Evolutionary conservation across 768 basidiomycete genomes (phyloP), one percentile per base, ranked within the genome.

Genomic region (Suillus cothurnatus): DNA sequence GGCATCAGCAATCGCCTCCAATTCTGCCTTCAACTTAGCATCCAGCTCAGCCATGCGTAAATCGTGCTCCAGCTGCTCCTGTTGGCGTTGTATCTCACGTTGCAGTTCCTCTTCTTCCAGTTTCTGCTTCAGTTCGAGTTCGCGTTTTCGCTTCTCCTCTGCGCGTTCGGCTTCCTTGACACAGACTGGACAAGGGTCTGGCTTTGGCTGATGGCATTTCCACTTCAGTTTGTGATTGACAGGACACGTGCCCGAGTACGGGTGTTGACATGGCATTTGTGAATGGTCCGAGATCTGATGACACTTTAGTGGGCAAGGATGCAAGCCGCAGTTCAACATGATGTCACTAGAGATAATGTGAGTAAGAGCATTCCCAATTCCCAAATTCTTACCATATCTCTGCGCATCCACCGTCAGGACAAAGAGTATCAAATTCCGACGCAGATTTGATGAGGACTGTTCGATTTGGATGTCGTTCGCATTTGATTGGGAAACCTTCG

Each of bases 401-500:
- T 3, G 66, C 73, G 65, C 89, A 91, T 3, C 89, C 89, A 11
- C 90, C 89, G 59, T 88, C 88, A 0, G 88, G 89, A 65, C 81
- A 81, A 26, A 80, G 61, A 17, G 63, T 64, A 11, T 86, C 82
- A 56, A 91, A 91, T 14, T 88, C 82, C 2, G 69, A 74, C 0
- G 85, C 79, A 5, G 68, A 56, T 52, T 73, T 76, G 21, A 90
- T 70, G 39, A 83, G 34, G 0, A 74, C 76, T 0, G 68, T 81
- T 1, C 71, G 74, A 64, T 77, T 72, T 0, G 82, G 82, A 72
- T 91, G 90, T 1, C 82, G 80, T 61, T 86, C 81, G 68, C 90
- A 91, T 68, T 74, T 74, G 41, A 85, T 75, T 9, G 90, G 90
- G 34, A 91, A 77, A 0, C 90, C 90, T 26, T 82, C 75, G 63